These are phyloP conservation scores for Cladosporium velox DNA, from an alignment of 2,329 filamentous ascomycete genomes.

Conservation along the genomic window DNA sequence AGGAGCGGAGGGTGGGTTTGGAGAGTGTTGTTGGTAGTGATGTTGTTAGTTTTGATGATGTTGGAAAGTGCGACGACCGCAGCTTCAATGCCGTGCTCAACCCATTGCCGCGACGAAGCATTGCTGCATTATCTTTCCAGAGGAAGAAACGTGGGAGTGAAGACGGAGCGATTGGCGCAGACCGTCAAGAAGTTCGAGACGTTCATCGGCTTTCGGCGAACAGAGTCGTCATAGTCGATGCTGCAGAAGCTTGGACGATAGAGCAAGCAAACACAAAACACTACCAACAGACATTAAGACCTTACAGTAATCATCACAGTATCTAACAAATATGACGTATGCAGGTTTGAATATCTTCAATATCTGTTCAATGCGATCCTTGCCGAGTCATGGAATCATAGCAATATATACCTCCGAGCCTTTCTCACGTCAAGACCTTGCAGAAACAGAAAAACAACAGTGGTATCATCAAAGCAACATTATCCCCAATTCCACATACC, in stretches of 20 bases:
- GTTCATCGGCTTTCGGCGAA: constrained; percentile 12
- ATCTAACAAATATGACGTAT: neutral
- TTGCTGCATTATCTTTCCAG: constrained; percentile 40
- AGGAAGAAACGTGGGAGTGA: neutral
- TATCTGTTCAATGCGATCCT: neutral
- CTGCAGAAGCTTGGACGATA: neutral
- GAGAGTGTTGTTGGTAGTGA: neutral
- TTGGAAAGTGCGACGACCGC: constrained; percentile 5
- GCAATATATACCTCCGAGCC: neutral
- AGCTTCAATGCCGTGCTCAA: constrained; percentile 22
- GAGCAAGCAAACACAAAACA: neutral
- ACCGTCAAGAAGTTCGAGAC: constrained; percentile 6
- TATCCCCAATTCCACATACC: neutral
- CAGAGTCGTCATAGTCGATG: constrained; percentile 1
- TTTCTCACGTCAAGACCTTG: neutral
- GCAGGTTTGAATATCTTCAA: neutral
- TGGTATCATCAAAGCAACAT: constrained; percentile 4
- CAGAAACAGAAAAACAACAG: neutral
- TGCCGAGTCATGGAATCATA: neutral
- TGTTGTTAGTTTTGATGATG: constrained; percentile 10
- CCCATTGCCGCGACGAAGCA: constrained; percentile 32
- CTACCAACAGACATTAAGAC: neutral
- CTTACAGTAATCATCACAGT: neutral
- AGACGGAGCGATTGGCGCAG: neutral
- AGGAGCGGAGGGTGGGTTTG: constrained; percentile 17